These are phyloP conservation scores for Metschnikowia orientalis DNA, from an alignment of 805 yeast species.

Conservation along the genomic window DNA sequence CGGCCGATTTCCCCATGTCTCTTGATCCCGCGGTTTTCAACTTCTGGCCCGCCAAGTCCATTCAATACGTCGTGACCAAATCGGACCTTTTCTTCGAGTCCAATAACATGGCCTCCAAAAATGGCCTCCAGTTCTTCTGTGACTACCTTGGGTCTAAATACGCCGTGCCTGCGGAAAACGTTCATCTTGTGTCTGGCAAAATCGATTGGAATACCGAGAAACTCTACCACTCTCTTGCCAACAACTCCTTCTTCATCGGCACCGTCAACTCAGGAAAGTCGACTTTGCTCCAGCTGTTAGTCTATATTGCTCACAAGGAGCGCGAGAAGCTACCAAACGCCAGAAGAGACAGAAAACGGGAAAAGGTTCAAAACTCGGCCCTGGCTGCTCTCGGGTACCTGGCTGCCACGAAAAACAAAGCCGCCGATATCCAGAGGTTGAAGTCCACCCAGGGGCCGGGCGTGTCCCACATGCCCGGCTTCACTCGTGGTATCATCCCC, in stretches of 20 bases:
- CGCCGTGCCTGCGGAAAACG: constrained; percentile 35
- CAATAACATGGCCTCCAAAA: constrained; percentile 22
- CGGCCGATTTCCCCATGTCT: constrained; percentile 69
- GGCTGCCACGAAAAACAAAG: background rate
- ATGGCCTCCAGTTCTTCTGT: constrained; percentile 28
- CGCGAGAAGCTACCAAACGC: constrained; percentile 13
- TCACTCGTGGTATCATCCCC: constrained; percentile 53
- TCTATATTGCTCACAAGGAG: constrained; percentile 19
- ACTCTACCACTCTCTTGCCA: constrained; percentile 35
- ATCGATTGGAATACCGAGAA: constrained; percentile 48
- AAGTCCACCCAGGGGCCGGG: constrained; percentile 41
- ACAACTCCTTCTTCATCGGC: constrained; percentile 53
- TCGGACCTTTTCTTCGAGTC: constrained; percentile 41
- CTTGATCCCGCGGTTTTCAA: constrained; percentile 35
- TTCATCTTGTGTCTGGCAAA: constrained; percentile 48
- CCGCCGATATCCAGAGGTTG: constrained; percentile 13
- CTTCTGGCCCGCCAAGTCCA: constrained; percentile 28
- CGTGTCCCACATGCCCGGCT: constrained; percentile 58
- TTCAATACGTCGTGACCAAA: constrained; percentile 41
- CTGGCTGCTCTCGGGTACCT: background rate
- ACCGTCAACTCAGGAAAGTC: constrained; percentile 70
- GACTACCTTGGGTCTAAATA: constrained; percentile 31
- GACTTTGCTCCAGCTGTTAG: constrained; percentile 47
- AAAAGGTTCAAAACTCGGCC: constrained; percentile 6
- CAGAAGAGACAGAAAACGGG: constrained; percentile 7